Conservation (phyloP, 768 basidiomycete genomes). For the Hebeloma cylindrosporum region DNA sequence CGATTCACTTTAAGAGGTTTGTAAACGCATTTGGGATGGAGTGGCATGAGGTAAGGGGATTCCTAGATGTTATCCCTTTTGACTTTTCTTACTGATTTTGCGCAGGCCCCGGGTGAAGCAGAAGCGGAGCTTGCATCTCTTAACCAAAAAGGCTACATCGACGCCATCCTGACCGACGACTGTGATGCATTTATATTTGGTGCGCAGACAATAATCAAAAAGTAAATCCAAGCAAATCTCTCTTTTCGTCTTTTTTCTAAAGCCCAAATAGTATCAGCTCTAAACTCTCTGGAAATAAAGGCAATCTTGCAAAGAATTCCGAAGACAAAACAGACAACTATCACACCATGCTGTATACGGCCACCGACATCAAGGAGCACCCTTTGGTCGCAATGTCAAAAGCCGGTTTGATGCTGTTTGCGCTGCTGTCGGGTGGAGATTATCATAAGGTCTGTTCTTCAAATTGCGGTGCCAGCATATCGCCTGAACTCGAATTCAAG, state of each 20-base stretch:
- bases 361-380: slow-evolving; percentile 49
- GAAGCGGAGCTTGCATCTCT: slow-evolving; percentile 25
- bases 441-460: slow-evolving; percentile 41
- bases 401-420: slow-evolving; percentile 63
- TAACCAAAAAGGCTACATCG: slow-evolving; percentile 18
- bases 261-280: slow-evolving; percentile 38
- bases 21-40: slow-evolving; percentile 60
- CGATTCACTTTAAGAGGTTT: slow-evolving; percentile 51
- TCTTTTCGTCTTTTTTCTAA: neutral
- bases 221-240: slow-evolving; percentile 10
- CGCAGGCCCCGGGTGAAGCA: slow-evolving; percentile 22
- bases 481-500: slow-evolving; percentile 25
- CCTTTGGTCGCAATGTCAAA: slow-evolving; percentile 62
- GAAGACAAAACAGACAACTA: slow-evolving; percentile 18
- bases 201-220: slow-evolving; percentile 18
- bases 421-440: slow-evolving; percentile 69
- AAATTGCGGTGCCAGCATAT: slow-evolving; percentile 20
- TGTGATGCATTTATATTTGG: slow-evolving; percentile 25
- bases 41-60: slow-evolving; percentile 47
- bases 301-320: slow-evolving; percentile 18
- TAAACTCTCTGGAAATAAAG: slow-evolving; percentile 55
- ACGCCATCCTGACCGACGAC: slow-evolving; percentile 24
- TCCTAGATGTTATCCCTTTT: slow-evolving; percentile 16
- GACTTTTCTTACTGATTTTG: neutral
- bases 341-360: slow-evolving; percentile 37